Conservation (phyloP, 306 rosid genomes). For the Purshia tridentata region DNA sequence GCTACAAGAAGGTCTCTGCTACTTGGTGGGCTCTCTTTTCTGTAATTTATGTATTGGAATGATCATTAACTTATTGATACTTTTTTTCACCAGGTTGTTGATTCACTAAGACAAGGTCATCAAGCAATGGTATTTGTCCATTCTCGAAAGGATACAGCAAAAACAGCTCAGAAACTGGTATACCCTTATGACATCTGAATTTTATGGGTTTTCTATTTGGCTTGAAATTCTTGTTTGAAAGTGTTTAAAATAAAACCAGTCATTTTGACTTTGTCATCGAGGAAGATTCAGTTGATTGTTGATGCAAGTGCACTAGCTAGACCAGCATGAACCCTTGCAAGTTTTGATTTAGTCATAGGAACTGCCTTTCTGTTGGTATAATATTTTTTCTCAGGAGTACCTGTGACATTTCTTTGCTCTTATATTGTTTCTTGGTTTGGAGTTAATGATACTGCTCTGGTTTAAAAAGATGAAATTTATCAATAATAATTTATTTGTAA, state of each 20-base stretch:
- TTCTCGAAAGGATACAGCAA: slow-evolving; percentile 92
- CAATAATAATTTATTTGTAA: not conserved
- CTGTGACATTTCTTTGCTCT: not conserved
- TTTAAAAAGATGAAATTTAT: not conserved
- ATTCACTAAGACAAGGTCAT: slow-evolving; percentile 83
- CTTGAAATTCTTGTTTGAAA: slow-evolving; percentile 25
- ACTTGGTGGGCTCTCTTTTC: slow-evolving; percentile 18
- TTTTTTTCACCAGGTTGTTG: slow-evolving; percentile 61
- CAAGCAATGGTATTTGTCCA: slow-evolving; percentile 98
- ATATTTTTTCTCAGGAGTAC: not conserved
- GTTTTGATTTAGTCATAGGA: not conserved
- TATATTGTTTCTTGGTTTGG: not conserved
- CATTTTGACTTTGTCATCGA: not conserved
- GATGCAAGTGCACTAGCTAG: not conserved
- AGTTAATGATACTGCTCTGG: not conserved
- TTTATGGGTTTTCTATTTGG: slow-evolving; percentile 21
- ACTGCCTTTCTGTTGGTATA: not conserved
- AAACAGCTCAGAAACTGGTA: slow-evolving; percentile 92
- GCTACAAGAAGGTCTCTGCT: slow-evolving; percentile 80
- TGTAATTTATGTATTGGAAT: slow-evolving; percentile 26
- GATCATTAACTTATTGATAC: slow-evolving; percentile 20
- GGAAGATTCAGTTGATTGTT: not conserved
- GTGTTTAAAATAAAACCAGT: not conserved
- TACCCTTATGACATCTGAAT: slow-evolving; percentile 20
- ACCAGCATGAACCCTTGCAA: slow-evolving; percentile 4